Evolutionary conservation across 2,329 filamentous ascomycete species (phyloP).

Genomic region (Beauveria bassiana): DNA sequence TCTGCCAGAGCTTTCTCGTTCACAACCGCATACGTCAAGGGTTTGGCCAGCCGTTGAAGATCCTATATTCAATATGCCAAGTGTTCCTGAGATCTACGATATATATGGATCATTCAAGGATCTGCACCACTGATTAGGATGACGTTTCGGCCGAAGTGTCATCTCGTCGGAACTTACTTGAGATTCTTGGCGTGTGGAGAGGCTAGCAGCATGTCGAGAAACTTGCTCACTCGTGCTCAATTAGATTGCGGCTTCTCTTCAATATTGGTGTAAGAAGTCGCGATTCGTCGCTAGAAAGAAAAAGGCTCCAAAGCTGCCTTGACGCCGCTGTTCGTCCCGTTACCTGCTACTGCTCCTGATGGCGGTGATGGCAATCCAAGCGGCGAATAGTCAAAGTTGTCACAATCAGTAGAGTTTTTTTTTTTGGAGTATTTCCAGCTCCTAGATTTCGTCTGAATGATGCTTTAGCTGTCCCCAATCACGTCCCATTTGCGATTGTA

Average conservation of each 20-base stretch:
- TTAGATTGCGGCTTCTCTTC: not conserved
- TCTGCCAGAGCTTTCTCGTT: not conserved
- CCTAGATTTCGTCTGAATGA: conserved; percentile 54
- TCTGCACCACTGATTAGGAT: no score
- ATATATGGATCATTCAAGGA: no score
- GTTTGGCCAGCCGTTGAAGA: not conserved
- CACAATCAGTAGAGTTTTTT: conserved; percentile 24
- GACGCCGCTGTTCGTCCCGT: conserved; percentile 42
- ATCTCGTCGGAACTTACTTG: no score
- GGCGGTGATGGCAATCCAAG: conserved; percentile 43
- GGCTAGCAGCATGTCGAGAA: no score
- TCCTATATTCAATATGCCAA: not conserved
- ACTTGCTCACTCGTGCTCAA: no score
- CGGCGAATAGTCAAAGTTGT: conserved; percentile 38
- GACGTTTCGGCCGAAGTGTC: no score
- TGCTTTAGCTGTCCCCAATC: conserved; percentile 44
- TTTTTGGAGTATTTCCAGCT: conserved; percentile 40
- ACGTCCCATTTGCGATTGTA: conserved; percentile 55
- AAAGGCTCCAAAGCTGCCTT: conserved; percentile 48
- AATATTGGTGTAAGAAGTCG: conserved; percentile 6
- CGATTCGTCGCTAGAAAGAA: conserved; percentile 44
- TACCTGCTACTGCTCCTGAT: conserved; percentile 28
- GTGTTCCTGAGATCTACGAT: no score
- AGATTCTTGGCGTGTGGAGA: no score
- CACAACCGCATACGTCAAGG: not conserved